phyloP scores from a whole-genome alignment of 176 grass and related monocot species.

The Poa annua region DNA sequence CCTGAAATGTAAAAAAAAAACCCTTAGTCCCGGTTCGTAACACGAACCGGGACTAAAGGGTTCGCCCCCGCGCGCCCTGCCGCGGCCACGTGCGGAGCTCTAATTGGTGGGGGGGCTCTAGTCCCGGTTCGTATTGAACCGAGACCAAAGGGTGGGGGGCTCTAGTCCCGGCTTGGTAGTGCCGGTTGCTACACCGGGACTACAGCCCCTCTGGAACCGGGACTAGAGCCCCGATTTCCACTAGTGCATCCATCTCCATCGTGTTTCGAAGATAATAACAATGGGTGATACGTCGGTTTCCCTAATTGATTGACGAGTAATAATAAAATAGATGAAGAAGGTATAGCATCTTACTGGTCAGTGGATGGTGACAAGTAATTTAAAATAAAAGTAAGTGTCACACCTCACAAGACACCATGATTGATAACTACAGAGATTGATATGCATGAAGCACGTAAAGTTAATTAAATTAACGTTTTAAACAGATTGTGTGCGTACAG shows the following conservation, averaged over 20 bases:
- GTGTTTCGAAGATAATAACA: neutral
- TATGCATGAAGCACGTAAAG: neutral
- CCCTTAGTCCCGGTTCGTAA: too few relatives aligned
- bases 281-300: neutral
- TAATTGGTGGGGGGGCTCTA: too few relatives aligned
- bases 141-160: too few relatives aligned
- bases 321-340: neutral
- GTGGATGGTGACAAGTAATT: constrained; percentile 17
- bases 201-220: too few relatives aligned
- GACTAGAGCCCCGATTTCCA: too few relatives aligned
- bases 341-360: neutral
- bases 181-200: too few relatives aligned
- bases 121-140: too few relatives aligned
- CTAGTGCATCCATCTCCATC: neutral
- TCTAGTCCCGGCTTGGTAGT: too few relatives aligned
- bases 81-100: too few relatives aligned
- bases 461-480: neutral
- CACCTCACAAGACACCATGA: neutral
- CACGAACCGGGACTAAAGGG: too few relatives aligned
- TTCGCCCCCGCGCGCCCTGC: too few relatives aligned
- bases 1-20: too few relatives aligned
- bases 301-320: neutral
- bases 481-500: neutral
- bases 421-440: neutral
- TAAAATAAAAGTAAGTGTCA: neutral